phyloP scores from a whole-genome alignment of 495 filamentous ascomycete species.

The Aspergillus carlsbadensis region DNA sequence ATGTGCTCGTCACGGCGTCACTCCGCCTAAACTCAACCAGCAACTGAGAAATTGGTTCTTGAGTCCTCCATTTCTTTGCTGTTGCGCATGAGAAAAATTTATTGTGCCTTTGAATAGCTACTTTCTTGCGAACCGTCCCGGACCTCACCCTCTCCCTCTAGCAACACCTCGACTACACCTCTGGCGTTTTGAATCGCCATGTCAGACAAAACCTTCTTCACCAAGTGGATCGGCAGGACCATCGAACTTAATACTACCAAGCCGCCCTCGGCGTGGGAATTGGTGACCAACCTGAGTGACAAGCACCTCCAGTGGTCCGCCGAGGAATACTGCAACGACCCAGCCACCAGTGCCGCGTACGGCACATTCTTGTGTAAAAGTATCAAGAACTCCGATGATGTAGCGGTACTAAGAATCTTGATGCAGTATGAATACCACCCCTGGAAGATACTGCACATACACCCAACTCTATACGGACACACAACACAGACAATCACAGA shows the following conservation, averaged over 20 bases:
- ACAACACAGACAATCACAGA: no score
- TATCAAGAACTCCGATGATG: background rate
- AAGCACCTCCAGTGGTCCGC: background rate
- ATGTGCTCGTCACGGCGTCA: no score
- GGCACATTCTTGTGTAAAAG: background rate
- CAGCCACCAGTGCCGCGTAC: background rate
- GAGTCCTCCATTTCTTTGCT: no score
- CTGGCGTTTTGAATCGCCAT: no score
- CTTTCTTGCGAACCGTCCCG: no score
- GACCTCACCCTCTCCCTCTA: no score
- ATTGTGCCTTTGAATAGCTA: no score
- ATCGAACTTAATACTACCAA: background rate
- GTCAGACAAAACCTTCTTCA: background rate
- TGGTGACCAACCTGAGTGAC: background rate
- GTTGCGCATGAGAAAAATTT: no score
- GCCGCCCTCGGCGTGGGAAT: background rate
- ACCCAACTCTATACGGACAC: background rate
- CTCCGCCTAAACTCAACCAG: no score
- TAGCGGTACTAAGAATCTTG: background rate
- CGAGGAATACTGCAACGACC: background rate
- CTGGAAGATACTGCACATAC: background rate
- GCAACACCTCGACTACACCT: no score
- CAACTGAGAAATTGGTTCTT: no score
- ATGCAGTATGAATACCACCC: background rate
- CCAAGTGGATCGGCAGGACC: background rate